phyloP scores from a whole-genome alignment of 768 basidiomycete species.

The Filobasidium floriforme region DNA sequence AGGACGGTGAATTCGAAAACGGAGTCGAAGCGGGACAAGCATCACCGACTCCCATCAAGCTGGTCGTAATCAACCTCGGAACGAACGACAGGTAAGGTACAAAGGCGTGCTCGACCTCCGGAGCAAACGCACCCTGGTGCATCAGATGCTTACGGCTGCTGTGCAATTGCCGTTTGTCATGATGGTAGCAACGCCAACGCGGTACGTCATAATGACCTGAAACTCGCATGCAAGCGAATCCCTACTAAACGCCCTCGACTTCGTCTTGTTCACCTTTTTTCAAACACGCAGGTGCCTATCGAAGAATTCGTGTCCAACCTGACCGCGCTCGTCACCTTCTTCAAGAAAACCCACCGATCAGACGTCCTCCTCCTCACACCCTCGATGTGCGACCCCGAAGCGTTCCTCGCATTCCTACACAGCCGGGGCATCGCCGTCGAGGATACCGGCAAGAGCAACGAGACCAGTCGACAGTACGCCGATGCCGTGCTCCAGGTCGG shows the following conservation, averaged over 20 bases:
- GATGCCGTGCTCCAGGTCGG: conserved; percentile 11
- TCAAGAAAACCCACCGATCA: neutral
- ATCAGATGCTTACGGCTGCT: no score
- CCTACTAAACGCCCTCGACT: neutral
- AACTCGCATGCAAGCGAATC: neutral
- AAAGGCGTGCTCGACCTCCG: neutral
- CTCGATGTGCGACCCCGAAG: neutral
- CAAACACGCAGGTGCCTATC: conserved; percentile 8
- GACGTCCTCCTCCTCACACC: neutral
- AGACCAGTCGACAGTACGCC: neutral
- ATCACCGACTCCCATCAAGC: conserved; percentile 9
- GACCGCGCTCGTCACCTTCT: neutral
- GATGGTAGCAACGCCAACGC: neutral
- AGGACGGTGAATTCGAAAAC: conserved; percentile 1
- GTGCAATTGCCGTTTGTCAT: neutral
- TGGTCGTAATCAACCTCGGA: conserved; percentile 9
- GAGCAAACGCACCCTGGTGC: no score
- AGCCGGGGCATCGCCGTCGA: neutral
- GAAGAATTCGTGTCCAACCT: conserved; percentile 10
- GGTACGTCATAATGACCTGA: neutral
- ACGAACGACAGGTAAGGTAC: conserved; percentile 8
- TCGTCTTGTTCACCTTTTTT: no score
- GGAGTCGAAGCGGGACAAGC: neutral
- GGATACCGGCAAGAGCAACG: neutral
- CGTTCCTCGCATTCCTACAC: neutral